phyloP scores from a whole-genome alignment of 2,329 filamentous ascomycete genomes.

The Xylogone sp. region DNA sequence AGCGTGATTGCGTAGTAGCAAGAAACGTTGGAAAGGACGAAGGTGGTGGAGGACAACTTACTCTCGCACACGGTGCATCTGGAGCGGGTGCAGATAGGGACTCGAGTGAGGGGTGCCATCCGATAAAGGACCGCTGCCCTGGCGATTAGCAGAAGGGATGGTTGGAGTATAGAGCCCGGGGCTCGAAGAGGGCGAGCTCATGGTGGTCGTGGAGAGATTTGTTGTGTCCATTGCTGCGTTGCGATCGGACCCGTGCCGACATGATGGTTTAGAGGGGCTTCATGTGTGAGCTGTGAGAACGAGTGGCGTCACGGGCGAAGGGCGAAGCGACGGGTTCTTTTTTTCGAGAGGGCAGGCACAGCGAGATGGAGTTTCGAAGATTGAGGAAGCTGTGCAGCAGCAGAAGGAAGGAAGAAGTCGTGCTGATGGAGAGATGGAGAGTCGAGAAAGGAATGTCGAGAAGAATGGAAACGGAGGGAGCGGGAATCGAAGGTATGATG shows the following conservation, averaged over 20 bases:
- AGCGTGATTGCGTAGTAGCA: no score
- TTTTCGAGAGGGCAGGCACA: background rate
- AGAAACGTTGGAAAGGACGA: no score
- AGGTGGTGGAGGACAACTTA: slow-evolving; percentile 40
- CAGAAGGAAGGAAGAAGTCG: background rate
- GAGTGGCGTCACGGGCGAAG: background rate
- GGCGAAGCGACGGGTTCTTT: no score
- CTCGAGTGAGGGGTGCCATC: slow-evolving; percentile 50
- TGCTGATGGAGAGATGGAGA: background rate
- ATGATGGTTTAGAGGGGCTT: slow-evolving; percentile 1
- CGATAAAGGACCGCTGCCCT: slow-evolving; percentile 38
- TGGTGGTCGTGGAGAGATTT: slow-evolving; percentile 29
- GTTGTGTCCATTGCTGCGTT: slow-evolving; percentile 27
- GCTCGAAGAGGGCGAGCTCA: slow-evolving; percentile 57
- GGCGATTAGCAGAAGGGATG: slow-evolving; percentile 25
- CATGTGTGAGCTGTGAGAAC: background rate
- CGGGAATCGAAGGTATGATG: no score
- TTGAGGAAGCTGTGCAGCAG: background rate
- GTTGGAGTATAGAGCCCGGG: slow-evolving; percentile 57
- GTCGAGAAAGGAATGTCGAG: background rate
- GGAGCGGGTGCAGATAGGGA: slow-evolving; percentile 66
- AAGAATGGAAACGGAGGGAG: background rate
- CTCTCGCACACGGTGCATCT: slow-evolving; percentile 73
- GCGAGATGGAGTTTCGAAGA: background rate
- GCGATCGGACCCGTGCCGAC: background rate